Evolutionary conservation across 192 early-diverging fungal species (phyloP), one percentile per base, ranked within the genome.

Genomic region (Radiomyces spectabilis): DNA sequence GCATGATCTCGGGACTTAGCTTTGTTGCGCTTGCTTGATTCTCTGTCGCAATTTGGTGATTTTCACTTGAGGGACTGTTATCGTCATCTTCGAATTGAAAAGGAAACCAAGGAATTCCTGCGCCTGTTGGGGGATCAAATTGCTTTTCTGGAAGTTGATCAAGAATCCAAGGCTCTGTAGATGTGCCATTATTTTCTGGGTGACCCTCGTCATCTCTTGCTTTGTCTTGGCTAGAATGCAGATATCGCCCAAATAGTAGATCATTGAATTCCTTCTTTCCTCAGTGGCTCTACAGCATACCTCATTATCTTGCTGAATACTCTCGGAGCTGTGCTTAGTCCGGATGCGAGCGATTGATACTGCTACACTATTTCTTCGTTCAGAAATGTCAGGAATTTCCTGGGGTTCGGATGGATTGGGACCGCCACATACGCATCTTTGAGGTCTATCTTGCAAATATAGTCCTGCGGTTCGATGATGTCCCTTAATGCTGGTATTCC

Each of bases 381-480:
- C 15, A 4, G 3, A 33, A 63, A 63, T 0, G 51, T 18, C 12
- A 63, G 19, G 34, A 21, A 63, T 13, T 31, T 8, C 22, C 26
- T 12, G 5, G 52, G 50, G 19, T 35, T 24, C 30, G 5, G 10
- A 10, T 54, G 52, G 12, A 63, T 53, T 8, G 61, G 53, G 0
- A 63, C 53, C 1, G 55, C 53, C 15, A 49, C 39, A 35, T 63
- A 63, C 3, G 46, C 61, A 50, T n/a, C 61, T 22, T 54, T 54
- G 1, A 55, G 26, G 31, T 63, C 61, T 18, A 63, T 24, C 35
- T 63, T 63, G 43, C 22, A n/a, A 47, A 63, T 49, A 7, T 29
- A 55, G 37, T 63, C 53, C 9, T 55, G n/a, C 3, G 18, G 9
- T 40, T 55, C 53, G 37, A 63, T 50, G n/a, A 55, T 38, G 2